A percentile compares a stretch with the other conserved stretches of the same genome.
These are phyloP conservation scores for Wickerhamiella australiensis DNA, from an alignment of 805 yeast genomes.

Conservation along the genomic window DNA sequence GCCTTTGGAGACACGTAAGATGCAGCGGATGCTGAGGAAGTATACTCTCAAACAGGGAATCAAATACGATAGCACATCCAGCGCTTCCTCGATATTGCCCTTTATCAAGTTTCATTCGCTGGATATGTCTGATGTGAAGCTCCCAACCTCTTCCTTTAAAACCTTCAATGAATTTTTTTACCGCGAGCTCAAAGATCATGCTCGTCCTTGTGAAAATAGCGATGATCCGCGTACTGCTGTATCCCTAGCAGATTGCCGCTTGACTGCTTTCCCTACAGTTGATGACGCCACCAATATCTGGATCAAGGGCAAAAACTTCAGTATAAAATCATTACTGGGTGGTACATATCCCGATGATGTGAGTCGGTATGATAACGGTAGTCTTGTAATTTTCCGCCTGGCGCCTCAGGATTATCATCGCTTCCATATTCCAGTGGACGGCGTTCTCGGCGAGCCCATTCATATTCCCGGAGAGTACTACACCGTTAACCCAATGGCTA, in stretches of 20 bases:
- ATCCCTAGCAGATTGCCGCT: constrained; percentile 82
- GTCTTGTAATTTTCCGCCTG: constrained; percentile 68
- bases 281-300: constrained; percentile 59
- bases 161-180: constrained; percentile 87
- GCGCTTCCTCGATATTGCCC: constrained; percentile 54
- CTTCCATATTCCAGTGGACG: constrained; percentile 80
- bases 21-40: constrained; percentile 57
- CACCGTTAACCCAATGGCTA: constrained; percentile 96
- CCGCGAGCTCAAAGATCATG: constrained; percentile 56
- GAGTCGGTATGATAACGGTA: constrained; percentile 35
- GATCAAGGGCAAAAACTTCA: constrained; percentile 79
- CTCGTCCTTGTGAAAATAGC: constrained; percentile 57
- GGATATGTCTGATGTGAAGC: constrained; percentile 56
- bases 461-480: constrained; percentile 81
- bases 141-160: constrained; percentile 39
- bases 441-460: constrained; percentile 51
- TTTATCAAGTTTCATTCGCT: constrained; percentile 76
- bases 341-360: constrained; percentile 31
- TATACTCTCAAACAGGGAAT: constrained; percentile 71
- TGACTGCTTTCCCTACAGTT: constrained; percentile 54
- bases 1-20: constrained; percentile 65
- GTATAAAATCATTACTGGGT: constrained; percentile 48
- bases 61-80: constrained; percentile 63
- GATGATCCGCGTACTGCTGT: constrained; percentile 39
- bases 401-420: constrained; percentile 98